Evolutionary conservation across 1,284 basidiomycete genomes (phyloP).

Genomic region (Trametes versicolor): DNA sequence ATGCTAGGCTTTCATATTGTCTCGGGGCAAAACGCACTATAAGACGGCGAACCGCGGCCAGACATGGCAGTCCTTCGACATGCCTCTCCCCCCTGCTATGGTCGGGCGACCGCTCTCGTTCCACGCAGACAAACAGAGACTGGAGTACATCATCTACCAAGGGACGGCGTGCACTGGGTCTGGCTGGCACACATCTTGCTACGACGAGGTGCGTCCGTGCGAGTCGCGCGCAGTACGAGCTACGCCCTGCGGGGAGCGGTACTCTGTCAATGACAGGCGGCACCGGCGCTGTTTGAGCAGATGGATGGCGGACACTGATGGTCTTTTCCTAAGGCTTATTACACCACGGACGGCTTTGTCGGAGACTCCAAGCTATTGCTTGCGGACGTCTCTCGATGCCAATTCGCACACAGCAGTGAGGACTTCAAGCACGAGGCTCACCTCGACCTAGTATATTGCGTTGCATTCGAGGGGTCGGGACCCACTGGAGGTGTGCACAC

Average conservation of each 20-base stretch:
- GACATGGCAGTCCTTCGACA: constrained; percentile 84
- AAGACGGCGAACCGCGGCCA: constrained; percentile 87
- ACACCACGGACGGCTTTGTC: constrained; percentile 85
- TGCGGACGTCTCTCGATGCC: constrained; percentile 77
- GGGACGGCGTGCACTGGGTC: constrained; percentile 71
- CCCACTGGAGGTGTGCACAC: constrained; percentile 57
- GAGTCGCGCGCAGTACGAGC: neutral
- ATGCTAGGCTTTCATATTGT: constrained; percentile 85
- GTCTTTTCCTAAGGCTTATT: constrained; percentile 70
- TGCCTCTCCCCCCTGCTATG: constrained; percentile 70
- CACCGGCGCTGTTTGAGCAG: too few relatives aligned
- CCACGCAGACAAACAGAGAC: constrained; percentile 77
- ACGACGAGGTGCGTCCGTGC: constrained; percentile 70
- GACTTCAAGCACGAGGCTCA: constrained; percentile 82
- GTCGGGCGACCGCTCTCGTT: constrained; percentile 79
- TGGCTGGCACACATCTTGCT: constrained; percentile 73
- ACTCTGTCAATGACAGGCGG: too few relatives aligned
- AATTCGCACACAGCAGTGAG: constrained; percentile 86
- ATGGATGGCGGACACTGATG: neutral
- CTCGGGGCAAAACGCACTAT: constrained; percentile 78
- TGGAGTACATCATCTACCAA: constrained; percentile 87
- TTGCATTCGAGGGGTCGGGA: constrained; percentile 77
- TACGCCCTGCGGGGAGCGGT: too few relatives aligned
- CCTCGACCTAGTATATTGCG: constrained; percentile 84
- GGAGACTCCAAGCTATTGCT: constrained; percentile 68